Evolutionary conservation across 176 grass and related monocot species (phyloP).

Genomic region (Aegilops sharonensis): DNA sequence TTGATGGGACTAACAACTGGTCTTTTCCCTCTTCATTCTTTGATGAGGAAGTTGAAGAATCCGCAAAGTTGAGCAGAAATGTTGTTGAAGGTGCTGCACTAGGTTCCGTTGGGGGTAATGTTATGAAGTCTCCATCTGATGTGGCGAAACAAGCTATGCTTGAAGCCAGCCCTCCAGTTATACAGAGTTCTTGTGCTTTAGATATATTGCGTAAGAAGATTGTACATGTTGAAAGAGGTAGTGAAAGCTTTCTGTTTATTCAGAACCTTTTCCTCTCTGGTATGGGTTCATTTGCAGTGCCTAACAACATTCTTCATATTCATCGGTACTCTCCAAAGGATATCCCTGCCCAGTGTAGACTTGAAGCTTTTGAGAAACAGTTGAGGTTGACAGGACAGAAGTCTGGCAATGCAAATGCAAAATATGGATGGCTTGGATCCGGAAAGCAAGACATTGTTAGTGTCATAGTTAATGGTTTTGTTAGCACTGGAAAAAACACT

Average conservation of each 20-base stretch:
- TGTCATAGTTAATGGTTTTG: slow-evolving; percentile 51
- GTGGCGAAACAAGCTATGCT: not conserved
- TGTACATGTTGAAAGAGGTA: slow-evolving; percentile 43
- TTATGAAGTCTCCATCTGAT: not conserved
- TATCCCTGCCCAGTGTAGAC: slow-evolving; percentile 8
- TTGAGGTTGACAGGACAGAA: slow-evolving; percentile 21
- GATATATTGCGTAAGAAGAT: slow-evolving; percentile 49
- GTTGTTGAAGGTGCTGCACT: not conserved
- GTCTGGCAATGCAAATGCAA: slow-evolving; percentile 32
- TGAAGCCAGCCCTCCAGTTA: slow-evolving; percentile 8
- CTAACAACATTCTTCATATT: slow-evolving; percentile 50
- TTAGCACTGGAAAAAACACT: slow-evolving; percentile 8
- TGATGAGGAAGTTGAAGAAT: slow-evolving; percentile 31
- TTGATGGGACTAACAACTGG: slow-evolving; percentile 52
- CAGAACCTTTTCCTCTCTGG: slow-evolving; percentile 52
- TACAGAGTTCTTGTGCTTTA: slow-evolving; percentile 14
- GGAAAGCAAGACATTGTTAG: slow-evolving; percentile 46
- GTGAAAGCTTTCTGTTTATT: slow-evolving; percentile 33
- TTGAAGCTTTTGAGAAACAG: slow-evolving; percentile 47
- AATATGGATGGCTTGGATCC: slow-evolving; percentile 57
- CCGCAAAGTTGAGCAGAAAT: not conserved
- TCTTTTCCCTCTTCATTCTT: slow-evolving; percentile 54
- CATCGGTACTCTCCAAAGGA: slow-evolving; percentile 47
- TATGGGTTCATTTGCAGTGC: slow-evolving; percentile 51
- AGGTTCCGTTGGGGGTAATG: not conserved